Conservation (phyloP, 2,329 filamentous ascomycete species). For the Aspergillus sp. region DNA sequence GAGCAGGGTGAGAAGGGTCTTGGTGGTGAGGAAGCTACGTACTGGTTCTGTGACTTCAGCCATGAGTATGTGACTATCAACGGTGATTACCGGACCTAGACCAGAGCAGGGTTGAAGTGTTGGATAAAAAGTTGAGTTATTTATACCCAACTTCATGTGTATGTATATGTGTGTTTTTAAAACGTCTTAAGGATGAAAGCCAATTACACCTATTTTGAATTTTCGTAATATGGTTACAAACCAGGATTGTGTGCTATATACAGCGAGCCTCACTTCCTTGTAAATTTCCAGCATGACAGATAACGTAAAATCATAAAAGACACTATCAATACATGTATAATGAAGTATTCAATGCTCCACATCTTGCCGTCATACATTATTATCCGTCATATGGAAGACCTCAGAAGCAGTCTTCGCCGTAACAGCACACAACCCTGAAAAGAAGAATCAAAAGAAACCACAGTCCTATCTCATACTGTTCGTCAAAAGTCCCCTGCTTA, state of each 20-base stretch:
- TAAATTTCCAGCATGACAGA: not conserved
- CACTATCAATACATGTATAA: slow-evolving; percentile 4
- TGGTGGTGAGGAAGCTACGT: slow-evolving; percentile 49
- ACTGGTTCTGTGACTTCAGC: slow-evolving; percentile 63
- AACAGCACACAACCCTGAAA: slow-evolving; percentile 22
- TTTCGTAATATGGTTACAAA: slow-evolving; percentile 33
- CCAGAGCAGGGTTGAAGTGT: not conserved
- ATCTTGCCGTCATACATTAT: not conserved
- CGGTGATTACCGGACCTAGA: slow-evolving; percentile 57
- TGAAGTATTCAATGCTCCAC: not conserved
- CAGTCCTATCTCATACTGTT: slow-evolving; percentile 25
- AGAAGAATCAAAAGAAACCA: slow-evolving; percentile 18
- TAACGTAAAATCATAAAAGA: not conserved
- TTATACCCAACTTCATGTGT: not conserved
- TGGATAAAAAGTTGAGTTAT: not conserved
- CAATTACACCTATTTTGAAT: slow-evolving; percentile 19
- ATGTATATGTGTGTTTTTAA: not conserved
- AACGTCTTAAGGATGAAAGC: slow-evolving; percentile 7
- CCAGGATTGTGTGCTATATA: slow-evolving; percentile 20
- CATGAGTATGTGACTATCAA: slow-evolving; percentile 66
- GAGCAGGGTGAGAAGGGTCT: slow-evolving; percentile 32
- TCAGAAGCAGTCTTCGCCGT: slow-evolving; percentile 12
- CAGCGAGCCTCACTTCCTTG: slow-evolving; percentile 14
- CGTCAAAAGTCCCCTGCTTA: slow-evolving; percentile 28
- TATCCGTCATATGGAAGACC: slow-evolving; percentile 2